Conservation (phyloP, 257 asterid species). For the Handroanthus guayacan region DNA sequence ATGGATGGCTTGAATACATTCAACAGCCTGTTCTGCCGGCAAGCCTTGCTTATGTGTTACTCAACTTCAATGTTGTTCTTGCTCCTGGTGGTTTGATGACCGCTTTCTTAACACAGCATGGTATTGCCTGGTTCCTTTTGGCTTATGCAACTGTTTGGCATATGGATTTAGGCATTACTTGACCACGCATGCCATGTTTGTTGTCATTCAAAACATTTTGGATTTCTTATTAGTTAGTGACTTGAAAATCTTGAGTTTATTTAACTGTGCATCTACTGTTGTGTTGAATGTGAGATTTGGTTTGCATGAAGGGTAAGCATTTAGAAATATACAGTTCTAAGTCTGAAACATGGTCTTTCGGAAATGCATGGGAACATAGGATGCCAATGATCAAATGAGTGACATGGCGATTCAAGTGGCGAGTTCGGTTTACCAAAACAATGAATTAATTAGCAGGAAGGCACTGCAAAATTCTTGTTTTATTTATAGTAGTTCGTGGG, state of each 20-base stretch:
- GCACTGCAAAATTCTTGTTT: background rate
- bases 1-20: slow-evolving; percentile 90
- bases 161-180: slow-evolving; percentile 9
- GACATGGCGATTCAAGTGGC: background rate
- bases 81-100: slow-evolving; percentile 98
- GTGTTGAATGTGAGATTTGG: background rate
- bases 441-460: background rate
- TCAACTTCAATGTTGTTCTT: slow-evolving; percentile 85
- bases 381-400: background rate
- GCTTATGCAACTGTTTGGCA: slow-evolving; percentile 13
- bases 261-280: background rate
- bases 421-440: background rate
- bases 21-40: slow-evolving; percentile 98
- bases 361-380: slow-evolving; percentile 6
- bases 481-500: background rate
- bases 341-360: slow-evolving; percentile 11
- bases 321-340: background rate
- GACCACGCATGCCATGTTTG: slow-evolving; percentile 4
- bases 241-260: slow-evolving; percentile 11
- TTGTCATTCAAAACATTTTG: slow-evolving; percentile 6
- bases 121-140: slow-evolving; percentile 51
- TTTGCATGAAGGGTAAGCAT: slow-evolving; percentile 10
- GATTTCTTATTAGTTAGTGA: slow-evolving; percentile 3
- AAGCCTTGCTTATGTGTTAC: slow-evolving; percentile 89
- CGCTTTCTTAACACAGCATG: slow-evolving; percentile 90